Base-by-base conservation (phyloP, 2,329 filamentous ascomycete genomes). In the Exophiala sideris region DNA sequence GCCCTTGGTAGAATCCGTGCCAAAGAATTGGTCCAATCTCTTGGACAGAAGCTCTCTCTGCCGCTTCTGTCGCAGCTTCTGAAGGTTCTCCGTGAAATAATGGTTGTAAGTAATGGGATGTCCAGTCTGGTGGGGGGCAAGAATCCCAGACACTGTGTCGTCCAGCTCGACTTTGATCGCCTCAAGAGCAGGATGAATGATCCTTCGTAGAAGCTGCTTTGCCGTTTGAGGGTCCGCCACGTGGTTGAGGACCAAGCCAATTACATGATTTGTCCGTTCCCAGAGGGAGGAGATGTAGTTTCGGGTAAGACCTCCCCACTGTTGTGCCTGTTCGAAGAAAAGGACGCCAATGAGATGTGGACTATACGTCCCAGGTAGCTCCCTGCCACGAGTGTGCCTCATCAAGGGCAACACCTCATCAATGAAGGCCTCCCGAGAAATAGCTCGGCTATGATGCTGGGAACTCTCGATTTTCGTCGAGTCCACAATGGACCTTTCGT, bases 311-410 rank as follows among this genome's bases (percentile, higher is more conserved):
- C 16, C 16, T 39, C 73, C 65, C 85, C 83, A 88, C 0, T 76
- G 77, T 5, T 60, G 50, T 0, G 77, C 82, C 53, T 87, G 83
- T 42, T 84, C 76, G 16, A 70, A 69, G 63, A 88, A 88, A 0
- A 88, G 65, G 18, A 85, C 78, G 0, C 71, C 70, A 0, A 87
- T 74, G 8, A 87, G 69, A 49, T 82, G 64, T 0, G 83, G 78
- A 55, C 84, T 84, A 66, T 83, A 86, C 16, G 16, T 18, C 16
- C 3, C 16, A 18, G 16, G 16, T 18, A 18, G 3, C 16, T 18
- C 16, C 16, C 16, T 18, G 16, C 16, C 16, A 18, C 16, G 16
- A 4, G 67, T 75, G 35, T 69, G 70, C 20, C 66, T 58, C 47
- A 81, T 67, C 2, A 74, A 67, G 0, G 65, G 55, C 38, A 69